A percentile compares a stretch with the other conserved stretches of the same genome.
Evolutionary conservation across 2,329 filamentous ascomycete genomes (phyloP).

Genomic region (Cordyceps javanica): DNA sequence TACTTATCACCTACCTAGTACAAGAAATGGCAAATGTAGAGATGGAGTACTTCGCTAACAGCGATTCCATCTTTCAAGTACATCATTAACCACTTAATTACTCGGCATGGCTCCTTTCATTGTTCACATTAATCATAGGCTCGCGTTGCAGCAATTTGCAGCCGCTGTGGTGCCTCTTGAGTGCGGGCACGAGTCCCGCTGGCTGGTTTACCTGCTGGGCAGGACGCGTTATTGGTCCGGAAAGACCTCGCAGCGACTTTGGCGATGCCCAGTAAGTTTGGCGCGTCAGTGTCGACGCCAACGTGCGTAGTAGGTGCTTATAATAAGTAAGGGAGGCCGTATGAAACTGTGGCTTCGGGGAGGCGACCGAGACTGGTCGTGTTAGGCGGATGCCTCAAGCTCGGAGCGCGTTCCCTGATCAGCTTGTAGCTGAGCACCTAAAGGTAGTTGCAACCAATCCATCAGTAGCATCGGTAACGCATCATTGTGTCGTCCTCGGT

Average conservation of each 20-base stretch:
- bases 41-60: background rate
- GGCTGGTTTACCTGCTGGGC: background rate
- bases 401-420: too few relatives aligned
- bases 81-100: background rate
- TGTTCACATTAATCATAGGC: background rate
- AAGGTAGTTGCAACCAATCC: too few relatives aligned
- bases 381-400: too few relatives aligned
- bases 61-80: background rate
- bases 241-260: slow-evolving; percentile 4
- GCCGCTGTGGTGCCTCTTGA: background rate
- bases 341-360: background rate
- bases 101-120: background rate
- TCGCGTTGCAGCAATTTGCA: background rate
- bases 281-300: too few relatives aligned
- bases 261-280: too few relatives aligned
- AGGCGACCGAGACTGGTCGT: background rate
- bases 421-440: too few relatives aligned
- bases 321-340: too few relatives aligned
- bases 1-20: too few relatives aligned
- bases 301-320: too few relatives aligned
- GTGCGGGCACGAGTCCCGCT: background rate
- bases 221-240: background rate
- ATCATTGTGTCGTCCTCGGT: background rate
- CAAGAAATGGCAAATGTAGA: background rate
- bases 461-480: too few relatives aligned